Percentiles rank a stretch among this genome's conserved stretches.
Conservation (phyloP, 331 rosid genomes). For the Malus hybrid region DNA sequence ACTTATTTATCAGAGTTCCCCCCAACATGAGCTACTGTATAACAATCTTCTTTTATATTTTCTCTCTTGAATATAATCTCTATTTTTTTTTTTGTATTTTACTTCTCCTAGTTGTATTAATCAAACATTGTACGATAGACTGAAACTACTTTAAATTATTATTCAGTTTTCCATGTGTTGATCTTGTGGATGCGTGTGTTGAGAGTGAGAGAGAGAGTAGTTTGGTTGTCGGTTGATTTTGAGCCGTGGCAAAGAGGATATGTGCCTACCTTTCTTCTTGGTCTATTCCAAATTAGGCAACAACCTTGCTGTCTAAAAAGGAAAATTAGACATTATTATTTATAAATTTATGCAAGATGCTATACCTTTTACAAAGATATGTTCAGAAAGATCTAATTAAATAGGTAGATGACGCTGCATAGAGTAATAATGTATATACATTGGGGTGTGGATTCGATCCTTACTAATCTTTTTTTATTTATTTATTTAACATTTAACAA, state of each 20-base stretch:
- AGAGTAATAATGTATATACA: no score
- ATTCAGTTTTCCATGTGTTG: not conserved
- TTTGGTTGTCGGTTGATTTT: slow-evolving; percentile 47
- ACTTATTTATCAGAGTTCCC: slow-evolving; percentile 15
- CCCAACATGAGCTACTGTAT: slow-evolving; percentile 6
- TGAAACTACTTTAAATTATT: slow-evolving; percentile 10
- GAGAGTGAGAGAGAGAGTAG: not conserved
- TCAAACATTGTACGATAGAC: slow-evolving; percentile 8
- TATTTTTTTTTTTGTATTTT: not conserved
- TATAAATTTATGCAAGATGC: not conserved
- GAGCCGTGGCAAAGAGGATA: slow-evolving; percentile 29
- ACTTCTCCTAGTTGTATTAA: slow-evolving; percentile 9
- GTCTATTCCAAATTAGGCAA: slow-evolving; percentile 49
- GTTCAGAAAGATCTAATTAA: not conserved
- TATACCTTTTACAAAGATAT: not conserved
- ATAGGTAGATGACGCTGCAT: not conserved
- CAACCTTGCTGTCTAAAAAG: slow-evolving; percentile 36
- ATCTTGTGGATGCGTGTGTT: not conserved
- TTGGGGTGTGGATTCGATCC: no score
- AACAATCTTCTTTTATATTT: not conserved
- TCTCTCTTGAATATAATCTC: not conserved
- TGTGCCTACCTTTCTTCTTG: slow-evolving; percentile 32
- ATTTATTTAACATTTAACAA: no score
- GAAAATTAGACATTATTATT: slow-evolving; percentile 18
- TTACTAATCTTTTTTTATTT: no score